Base-by-base conservation (phyloP, 352 stramenopile species). In the Phytopythium litorale region DNA sequence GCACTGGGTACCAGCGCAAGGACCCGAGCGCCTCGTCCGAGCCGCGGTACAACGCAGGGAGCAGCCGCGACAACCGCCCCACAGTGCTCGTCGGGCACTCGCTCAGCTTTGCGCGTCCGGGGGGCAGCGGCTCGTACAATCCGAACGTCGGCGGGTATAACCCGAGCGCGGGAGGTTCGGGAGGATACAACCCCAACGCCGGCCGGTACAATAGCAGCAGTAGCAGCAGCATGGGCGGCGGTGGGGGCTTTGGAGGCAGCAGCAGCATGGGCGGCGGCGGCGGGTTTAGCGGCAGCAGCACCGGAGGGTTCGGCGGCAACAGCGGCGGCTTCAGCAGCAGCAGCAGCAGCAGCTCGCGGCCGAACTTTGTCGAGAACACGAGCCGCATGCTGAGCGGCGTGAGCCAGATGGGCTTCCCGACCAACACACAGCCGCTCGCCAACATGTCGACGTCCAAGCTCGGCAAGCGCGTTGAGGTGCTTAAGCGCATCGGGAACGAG, bases 401-500 rank as follows among this genome's bases (percentile, higher is more conserved):
- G 56, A 60, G 61, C 28, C 72, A 80, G 40, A 76, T 72, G 32
- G 77, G 78, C 42, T 65, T 84, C 53, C 74, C 75, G 16, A 70
- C 80, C 18, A 87, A 83, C 38, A 78, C 70, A 30, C 74, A 85
- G 32, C 69, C 75, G 11, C 66, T 87, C 6, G 64, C 66, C 53
- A 76, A 76, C 52, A 64, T 64, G 4, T 64, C 79, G 21, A 73
- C 79, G 16, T 88, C 79, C 9, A 79, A 82, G 63, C 67, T 96
- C 6, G 79, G 81, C 21, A 89, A 94, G 66, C 89, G 79, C 4
- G 79, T 91, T 0, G 81, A 91, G 56, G 79, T 83, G 21, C 65
- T 96, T n/a, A 88, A 89, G 69, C 91, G 92, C 70, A 89, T 93
- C 59, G 80, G 84, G 16, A 74, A 81, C 32, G 81, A 88, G 58